A percentile compares a stretch with the other conserved stretches of the same genome.
These are phyloP conservation scores for Rhizomucor miehei DNA, from an alignment of 371 early-diverging fungal species.

Conservation along the genomic window DNA sequence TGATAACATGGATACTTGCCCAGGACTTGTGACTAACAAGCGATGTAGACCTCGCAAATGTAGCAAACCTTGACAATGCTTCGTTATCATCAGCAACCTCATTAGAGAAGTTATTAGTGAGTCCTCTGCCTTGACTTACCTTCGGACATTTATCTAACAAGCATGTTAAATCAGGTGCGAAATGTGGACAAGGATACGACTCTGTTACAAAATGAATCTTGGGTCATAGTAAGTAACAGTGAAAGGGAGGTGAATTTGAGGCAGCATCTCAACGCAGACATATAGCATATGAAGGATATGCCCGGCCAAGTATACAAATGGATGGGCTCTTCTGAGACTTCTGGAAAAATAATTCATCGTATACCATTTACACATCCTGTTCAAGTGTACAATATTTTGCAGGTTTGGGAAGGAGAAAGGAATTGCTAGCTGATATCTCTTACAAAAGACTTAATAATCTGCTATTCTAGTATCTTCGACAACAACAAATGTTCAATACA, in stretches of 20 bases:
- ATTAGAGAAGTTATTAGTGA: neutral
- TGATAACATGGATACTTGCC: neutral
- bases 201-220: neutral
- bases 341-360: slow-evolving; percentile 42
- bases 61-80: neutral
- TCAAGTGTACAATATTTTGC: slow-evolving; percentile 48
- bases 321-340: slow-evolving; percentile 17
- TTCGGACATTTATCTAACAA: too few relatives aligned
- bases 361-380: slow-evolving; percentile 56
- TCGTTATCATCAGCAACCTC: neutral
- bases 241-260: neutral
- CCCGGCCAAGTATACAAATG: slow-evolving; percentile 32
- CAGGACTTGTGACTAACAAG: neutral
- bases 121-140: neutral
- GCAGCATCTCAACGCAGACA: neutral
- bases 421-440: neutral
- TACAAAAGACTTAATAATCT: too few relatives aligned
- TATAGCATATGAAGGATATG: slow-evolving; percentile 15
- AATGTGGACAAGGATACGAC: neutral
- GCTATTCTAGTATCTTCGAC: slow-evolving; percentile 35
- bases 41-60: neutral
- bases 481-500: slow-evolving; percentile 55
- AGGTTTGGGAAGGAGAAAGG: slow-evolving; percentile 21
- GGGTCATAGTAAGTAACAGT: slow-evolving; percentile 2
- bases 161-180: too few relatives aligned